Evolutionary conservation across 108 stramenopile species (phyloP).

Genomic region (Schizochytrium sp.): DNA sequence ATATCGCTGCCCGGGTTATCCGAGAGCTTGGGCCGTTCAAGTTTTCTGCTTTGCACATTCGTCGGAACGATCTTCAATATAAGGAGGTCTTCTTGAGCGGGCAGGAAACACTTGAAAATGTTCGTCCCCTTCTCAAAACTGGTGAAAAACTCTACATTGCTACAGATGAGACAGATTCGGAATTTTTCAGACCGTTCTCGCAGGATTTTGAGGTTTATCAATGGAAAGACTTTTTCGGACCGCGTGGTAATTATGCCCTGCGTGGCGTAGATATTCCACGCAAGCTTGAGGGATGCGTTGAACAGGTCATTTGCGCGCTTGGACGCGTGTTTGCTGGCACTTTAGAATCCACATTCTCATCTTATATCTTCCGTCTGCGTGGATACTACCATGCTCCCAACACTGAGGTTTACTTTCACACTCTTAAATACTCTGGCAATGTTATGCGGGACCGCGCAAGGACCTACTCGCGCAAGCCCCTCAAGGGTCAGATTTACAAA

Average conservation of each 20-base stretch:
- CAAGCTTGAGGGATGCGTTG: constrained; percentile 38
- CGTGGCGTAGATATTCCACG: constrained; percentile 48
- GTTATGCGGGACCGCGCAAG: neutral
- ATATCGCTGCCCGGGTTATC: constrained; percentile 49
- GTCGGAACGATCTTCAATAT: constrained; percentile 52
- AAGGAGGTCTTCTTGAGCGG: constrained; percentile 53
- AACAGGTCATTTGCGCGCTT: constrained; percentile 59
- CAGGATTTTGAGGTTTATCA: neutral
- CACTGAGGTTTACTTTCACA: constrained; percentile 54
- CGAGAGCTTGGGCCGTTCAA: constrained; percentile 34
- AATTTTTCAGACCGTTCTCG: constrained; percentile 1
- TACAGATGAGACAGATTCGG: neutral
- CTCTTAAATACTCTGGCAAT: constrained; percentile 51
- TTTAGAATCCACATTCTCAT: constrained; percentile 55
- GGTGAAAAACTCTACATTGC: constrained; percentile 38
- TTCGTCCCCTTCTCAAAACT: neutral
- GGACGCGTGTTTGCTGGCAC: constrained; percentile 54
- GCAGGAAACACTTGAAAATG: constrained; percentile 8
- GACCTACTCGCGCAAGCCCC: constrained; percentile 48
- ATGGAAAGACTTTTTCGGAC: constrained; percentile 48
- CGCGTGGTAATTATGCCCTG: constrained; percentile 26
- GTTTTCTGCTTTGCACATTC: constrained; percentile 44
- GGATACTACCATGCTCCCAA: constrained; percentile 58
- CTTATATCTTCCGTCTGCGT: constrained; percentile 46
- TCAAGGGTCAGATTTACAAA: constrained; percentile 60